Conservation (phyloP, 768 basidiomycete species). For the Boletus speciosus region DNA sequence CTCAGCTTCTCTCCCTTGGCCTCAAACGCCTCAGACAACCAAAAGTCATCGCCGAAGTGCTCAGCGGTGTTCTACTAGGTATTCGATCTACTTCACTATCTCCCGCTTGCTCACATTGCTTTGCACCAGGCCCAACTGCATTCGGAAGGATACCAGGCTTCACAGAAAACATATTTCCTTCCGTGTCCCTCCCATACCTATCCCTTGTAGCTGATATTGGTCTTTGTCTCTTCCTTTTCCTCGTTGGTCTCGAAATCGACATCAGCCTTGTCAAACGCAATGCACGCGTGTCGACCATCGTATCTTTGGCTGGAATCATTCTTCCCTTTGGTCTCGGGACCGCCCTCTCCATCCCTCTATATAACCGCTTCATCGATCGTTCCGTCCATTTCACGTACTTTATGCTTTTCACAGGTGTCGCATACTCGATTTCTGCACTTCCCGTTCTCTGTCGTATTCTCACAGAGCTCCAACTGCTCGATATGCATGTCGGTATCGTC, state of each 20-base stretch:
- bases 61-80: constrained; percentile 89
- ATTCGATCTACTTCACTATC: constrained; percentile 36
- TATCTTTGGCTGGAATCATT: constrained; percentile 80
- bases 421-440: constrained; percentile 85
- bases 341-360: constrained; percentile 57
- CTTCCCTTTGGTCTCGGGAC: constrained; percentile 88
- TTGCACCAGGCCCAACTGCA: constrained; percentile 42
- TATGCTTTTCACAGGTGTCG: constrained; percentile 91
- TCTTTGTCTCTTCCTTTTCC: constrained; percentile 83
- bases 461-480: constrained; percentile 85
- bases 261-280: constrained; percentile 72
- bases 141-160: constrained; percentile 87
- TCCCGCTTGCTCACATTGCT: not conserved
- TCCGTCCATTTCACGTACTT: constrained; percentile 80
- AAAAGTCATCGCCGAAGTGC: constrained; percentile 76
- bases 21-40: constrained; percentile 82
- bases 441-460: constrained; percentile 86
- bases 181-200: constrained; percentile 67
- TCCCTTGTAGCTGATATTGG: constrained; percentile 88
- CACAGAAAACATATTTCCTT: constrained; percentile 80
- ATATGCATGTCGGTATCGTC: constrained; percentile 89
- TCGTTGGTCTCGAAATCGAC: constrained; percentile 93
- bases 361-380: constrained; percentile 50
- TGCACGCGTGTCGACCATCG: constrained; percentile 58
- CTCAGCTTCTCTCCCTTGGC: constrained; percentile 68